Evolutionary conservation across 306 rosid species (phyloP), one percentile per base, ranked within the genome.

Genomic region (Betula pendula): DNA sequence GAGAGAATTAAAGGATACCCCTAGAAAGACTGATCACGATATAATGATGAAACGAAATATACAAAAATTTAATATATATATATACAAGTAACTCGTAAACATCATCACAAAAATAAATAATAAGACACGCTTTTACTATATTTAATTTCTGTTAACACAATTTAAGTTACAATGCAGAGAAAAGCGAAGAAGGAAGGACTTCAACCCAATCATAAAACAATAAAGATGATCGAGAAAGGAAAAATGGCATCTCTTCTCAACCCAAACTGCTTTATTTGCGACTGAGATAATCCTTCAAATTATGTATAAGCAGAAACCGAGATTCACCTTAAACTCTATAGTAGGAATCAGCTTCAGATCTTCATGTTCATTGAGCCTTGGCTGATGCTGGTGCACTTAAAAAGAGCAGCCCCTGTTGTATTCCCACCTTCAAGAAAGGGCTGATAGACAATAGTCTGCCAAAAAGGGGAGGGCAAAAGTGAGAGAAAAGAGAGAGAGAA

Each of bases 351-450:
- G 56, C 68, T 51, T 74, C 52, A 70, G 27, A 78, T 33, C 74
- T 55, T 67, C 49, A 73, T 8, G 56, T 56, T 51, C 70, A 67
- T 35, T 48, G 70, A 55, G 69, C 63, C 83, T 87, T 74, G 78
- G 81, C 78, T 75, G 84, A 83, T 43, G 84, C 29, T 6, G 87
- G 86, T 81, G 79, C 83, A 77, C 83, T 84, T 49, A 82, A 48
- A n/a, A 75, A 87, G 81, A 19, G 74, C 75, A 20, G 79, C 58
- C 76, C 87, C 91, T 15, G 90, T 70, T 20, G 73, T 72, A 74
- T 77, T 89, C 73, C 86, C 91, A 72, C 78, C 80, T 73, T 94
- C 93, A 76, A 92, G 96, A 81, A 92, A 91, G n/a, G n/a, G 82
- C 82, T 55, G 72, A 75, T 60, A 48, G 92, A 88, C 17, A 82